phyloP scores from a whole-genome alignment of 305 asterid genomes.

The Fraxinus latifolia region DNA sequence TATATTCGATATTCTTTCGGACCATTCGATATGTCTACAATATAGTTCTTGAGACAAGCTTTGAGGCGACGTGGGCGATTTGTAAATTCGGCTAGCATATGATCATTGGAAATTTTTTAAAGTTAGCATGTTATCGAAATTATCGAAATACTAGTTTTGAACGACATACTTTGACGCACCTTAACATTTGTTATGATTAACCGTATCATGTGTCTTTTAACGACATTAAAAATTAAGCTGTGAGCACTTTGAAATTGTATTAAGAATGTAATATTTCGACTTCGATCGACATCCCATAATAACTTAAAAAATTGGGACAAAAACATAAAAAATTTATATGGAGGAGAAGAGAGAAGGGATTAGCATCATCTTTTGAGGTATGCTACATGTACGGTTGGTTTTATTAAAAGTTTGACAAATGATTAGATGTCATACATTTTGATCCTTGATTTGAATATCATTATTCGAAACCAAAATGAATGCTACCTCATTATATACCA shows the following conservation, averaged over 20 bases:
- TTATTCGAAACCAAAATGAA: neutral
- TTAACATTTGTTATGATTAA: neutral
- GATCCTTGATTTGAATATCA: neutral
- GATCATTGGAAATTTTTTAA: too few relatives aligned
- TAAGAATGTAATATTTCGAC: too few relatives aligned
- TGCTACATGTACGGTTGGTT: neutral
- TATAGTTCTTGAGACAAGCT: neutral
- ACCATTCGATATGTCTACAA: neutral
- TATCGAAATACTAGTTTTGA: too few relatives aligned
- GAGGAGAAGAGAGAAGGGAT: too few relatives aligned
- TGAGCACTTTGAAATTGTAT: too few relatives aligned
- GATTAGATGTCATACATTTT: neutral
- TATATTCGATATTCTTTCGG: neutral
- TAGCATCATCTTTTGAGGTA: neutral
- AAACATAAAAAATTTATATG: too few relatives aligned
- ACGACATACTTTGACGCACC: neutral
- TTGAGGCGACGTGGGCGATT: neutral
- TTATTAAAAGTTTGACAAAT: neutral
- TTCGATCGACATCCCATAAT: neutral
- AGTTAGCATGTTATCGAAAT: neutral
- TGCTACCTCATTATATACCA: neutral
- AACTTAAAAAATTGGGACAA: too few relatives aligned
- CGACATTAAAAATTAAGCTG: neutral
- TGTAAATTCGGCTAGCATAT: neutral
- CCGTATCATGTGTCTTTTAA: neutral